Evolutionary conservation across 768 basidiomycete species (phyloP).

Genomic region (Podaxis rugospora): DNA sequence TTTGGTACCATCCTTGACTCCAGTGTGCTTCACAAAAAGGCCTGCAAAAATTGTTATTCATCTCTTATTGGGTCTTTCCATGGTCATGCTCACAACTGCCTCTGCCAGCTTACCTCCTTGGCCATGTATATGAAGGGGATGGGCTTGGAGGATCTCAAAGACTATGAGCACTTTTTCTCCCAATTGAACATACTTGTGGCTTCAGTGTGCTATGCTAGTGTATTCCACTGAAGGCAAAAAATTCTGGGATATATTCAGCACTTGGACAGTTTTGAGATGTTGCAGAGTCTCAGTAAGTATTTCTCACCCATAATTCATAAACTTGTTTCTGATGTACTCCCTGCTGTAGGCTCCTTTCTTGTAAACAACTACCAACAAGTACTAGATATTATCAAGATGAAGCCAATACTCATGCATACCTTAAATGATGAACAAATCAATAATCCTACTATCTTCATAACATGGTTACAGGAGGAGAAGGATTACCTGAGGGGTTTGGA

Average conservation of each 20-base stretch:
- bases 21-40: slow-evolving; percentile 17
- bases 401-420: no score
- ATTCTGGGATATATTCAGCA: slow-evolving; percentile 9
- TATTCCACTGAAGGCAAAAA: slow-evolving; percentile 5
- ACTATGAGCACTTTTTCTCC: slow-evolving; percentile 19
- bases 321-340: not conserved
- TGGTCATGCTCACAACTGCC: slow-evolving; percentile 24
- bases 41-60: not conserved
- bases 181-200: slow-evolving; percentile 19
- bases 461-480: slow-evolving; percentile 17
- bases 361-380: not conserved
- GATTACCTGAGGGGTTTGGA: slow-evolving; percentile 10
- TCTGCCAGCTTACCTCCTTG: slow-evolving; percentile 22
- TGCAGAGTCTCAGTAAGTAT: not conserved
- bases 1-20: slow-evolving; percentile 18
- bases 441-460: not conserved
- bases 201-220: slow-evolving; percentile 10
- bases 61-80: slow-evolving; percentile 22
- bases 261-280: not conserved
- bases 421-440: not conserved
- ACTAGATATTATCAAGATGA: not conserved
- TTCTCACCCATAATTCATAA: not conserved
- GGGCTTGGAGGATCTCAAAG: slow-evolving; percentile 24
- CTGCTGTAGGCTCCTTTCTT: not conserved
- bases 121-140: slow-evolving; percentile 18